Percentiles rank a stretch among this genome's conserved stretches.
Conservation (phyloP, 768 basidiomycete genomes). For the Mycena kentingensis region DNA sequence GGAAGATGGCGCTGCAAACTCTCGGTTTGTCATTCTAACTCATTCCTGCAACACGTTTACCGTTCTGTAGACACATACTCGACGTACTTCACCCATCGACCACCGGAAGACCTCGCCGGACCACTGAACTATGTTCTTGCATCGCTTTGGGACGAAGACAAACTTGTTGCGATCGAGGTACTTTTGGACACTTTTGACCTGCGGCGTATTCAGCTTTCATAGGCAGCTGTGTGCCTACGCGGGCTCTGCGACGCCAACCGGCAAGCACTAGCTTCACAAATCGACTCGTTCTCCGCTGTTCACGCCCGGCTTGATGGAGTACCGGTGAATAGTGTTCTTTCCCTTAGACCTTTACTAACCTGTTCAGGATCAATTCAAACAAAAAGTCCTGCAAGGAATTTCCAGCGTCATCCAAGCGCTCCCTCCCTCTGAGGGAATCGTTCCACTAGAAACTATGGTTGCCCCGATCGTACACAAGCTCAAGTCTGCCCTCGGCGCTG, state of each 20-base stretch:
- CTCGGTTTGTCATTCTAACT: conserved; percentile 53
- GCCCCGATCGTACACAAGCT: conserved; percentile 74
- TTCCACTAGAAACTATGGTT: conserved; percentile 79
- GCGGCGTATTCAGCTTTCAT: conserved; percentile 65
- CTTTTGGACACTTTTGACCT: conserved; percentile 34
- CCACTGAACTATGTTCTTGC: conserved; percentile 18
- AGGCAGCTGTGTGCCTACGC: conserved; percentile 80
- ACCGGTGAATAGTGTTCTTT: conserved; percentile 51
- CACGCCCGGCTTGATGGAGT: conserved; percentile 76
- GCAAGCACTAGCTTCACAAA: conserved; percentile 78
- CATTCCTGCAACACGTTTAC: not conserved
- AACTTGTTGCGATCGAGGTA: conserved; percentile 42
- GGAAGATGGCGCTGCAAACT: conserved; percentile 72
- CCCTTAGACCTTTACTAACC: conserved; percentile 3
- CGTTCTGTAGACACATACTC: conserved; percentile 13
- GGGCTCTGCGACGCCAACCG: conserved; percentile 91
- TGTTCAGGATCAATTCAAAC: conserved; percentile 76
- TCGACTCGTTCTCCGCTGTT: conserved; percentile 80
- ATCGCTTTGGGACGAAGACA: conserved; percentile 12
- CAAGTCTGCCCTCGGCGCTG: conserved; percentile 57
- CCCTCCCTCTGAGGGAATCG: conserved; percentile 74
- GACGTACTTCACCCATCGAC: conserved; percentile 13
- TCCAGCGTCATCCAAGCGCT: conserved; percentile 92
- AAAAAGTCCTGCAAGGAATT: conserved; percentile 90
- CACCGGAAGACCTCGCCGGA: conserved; percentile 7